Conservation (phyloP, 306 rosid species). For the Carpinus fangiana region DNA sequence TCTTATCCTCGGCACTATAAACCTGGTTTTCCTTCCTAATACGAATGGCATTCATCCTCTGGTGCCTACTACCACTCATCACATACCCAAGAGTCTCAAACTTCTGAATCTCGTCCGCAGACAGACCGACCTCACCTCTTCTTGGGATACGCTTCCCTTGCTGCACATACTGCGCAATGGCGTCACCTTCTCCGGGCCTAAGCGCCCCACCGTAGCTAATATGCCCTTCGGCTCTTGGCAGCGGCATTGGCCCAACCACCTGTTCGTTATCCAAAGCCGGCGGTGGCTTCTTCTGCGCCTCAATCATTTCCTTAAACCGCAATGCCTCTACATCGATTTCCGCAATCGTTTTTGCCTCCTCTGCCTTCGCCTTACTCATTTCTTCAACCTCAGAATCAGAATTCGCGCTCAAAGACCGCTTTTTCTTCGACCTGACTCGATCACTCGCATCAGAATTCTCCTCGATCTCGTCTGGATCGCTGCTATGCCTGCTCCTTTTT, state of each 20-base stretch:
- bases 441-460: slow-evolving; percentile 42
- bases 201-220: slow-evolving; percentile 99
- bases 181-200: slow-evolving; percentile 98
- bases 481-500: slow-evolving; percentile 43
- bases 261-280: slow-evolving; percentile 61
- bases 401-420: slow-evolving; percentile 29
- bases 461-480: slow-evolving; percentile 53
- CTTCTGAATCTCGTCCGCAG: slow-evolving; percentile 88
- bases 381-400: slow-evolving; percentile 50
- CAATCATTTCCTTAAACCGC: slow-evolving; percentile 64
- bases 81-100: slow-evolving; percentile 89
- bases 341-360: slow-evolving; percentile 30
- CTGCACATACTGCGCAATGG: slow-evolving; percentile 94
- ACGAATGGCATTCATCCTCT: slow-evolving; percentile 98
- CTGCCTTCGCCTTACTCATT: slow-evolving; percentile 27
- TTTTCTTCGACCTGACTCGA: slow-evolving; percentile 33
- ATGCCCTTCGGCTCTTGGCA: slow-evolving; percentile 96
- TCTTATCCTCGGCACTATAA: slow-evolving; percentile 95
- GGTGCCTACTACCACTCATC: slow-evolving; percentile 99
- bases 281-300: slow-evolving; percentile 65
- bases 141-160: slow-evolving; percentile 98
- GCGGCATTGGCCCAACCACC: slow-evolving; percentile 85
- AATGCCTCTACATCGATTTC: slow-evolving; percentile 62
- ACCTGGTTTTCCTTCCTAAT: slow-evolving; percentile 98
- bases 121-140: slow-evolving; percentile 98